These are phyloP conservation scores for Elongisporangium senticosum DNA, from an alignment of 352 stramenopile species.

Conservation along the genomic window DNA sequence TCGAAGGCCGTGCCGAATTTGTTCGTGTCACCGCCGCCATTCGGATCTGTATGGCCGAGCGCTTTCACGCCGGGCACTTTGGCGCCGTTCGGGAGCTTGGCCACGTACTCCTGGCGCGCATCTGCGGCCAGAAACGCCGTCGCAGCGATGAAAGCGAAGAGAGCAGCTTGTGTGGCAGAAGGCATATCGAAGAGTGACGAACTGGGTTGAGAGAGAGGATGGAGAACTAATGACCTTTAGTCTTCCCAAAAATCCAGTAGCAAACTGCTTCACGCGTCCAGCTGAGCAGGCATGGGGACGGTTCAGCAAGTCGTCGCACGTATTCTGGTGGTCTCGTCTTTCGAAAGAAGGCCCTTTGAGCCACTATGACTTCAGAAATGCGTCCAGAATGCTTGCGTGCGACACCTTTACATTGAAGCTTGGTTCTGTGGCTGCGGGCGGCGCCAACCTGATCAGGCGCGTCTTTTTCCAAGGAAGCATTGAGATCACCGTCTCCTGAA, in stretches of 20 bases:
- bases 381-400: not conserved
- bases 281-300: not conserved
- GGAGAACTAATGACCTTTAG: not conserved
- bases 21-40: slow-evolving; percentile 26
- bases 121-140: not conserved
- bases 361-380: not conserved
- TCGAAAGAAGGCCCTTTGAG: not conserved
- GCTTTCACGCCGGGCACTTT: slow-evolving; percentile 22
- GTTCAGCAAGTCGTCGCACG: not conserved
- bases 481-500: not conserved
- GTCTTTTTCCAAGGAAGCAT: not conserved
- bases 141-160: not conserved
- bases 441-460: not conserved
- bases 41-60: slow-evolving; percentile 25
- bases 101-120: slow-evolving; percentile 17
- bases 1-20: slow-evolving; percentile 44
- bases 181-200: not conserved
- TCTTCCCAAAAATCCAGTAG: not conserved
- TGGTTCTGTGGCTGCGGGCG: not conserved
- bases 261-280: too few relatives aligned
- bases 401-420: not conserved
- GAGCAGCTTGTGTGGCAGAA: not conserved
- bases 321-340: not conserved
- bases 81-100: slow-evolving; percentile 23
- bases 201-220: not conserved